phyloP scores from a whole-genome alignment of 805 yeast species.

The Martiniozyma abietophila region DNA sequence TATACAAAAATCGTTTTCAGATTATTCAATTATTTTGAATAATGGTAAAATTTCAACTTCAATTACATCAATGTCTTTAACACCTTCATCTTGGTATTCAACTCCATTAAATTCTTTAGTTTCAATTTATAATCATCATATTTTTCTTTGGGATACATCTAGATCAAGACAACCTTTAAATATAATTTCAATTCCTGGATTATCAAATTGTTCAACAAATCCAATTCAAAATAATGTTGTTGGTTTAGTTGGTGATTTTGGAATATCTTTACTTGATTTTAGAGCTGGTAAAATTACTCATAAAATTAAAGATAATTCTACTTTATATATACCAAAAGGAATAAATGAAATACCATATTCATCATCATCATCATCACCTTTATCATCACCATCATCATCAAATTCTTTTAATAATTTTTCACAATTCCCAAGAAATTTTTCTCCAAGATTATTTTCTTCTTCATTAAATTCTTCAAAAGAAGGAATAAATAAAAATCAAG shows the following conservation, averaged over 20 bases:
- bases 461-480: background rate
- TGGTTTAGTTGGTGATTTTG: constrained; percentile 62
- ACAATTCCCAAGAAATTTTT: no score
- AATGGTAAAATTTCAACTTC: constrained; percentile 16
- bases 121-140: constrained; percentile 55
- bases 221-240: constrained; percentile 39
- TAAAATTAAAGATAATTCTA: constrained; percentile 19
- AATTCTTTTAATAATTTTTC: background rate
- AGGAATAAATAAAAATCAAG: background rate
- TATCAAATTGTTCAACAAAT: constrained; percentile 42
- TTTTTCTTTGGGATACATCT: constrained; percentile 70
- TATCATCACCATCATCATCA: constrained; percentile 1
- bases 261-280: constrained; percentile 66
- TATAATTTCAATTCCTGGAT: constrained; percentile 42
- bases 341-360: background rate
- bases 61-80: constrained; percentile 28
- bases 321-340: constrained; percentile 5
- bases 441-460: no score
- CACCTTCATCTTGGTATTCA: constrained; percentile 33
- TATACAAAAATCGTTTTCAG: constrained; percentile 23
- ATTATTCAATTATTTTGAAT: constrained; percentile 11
- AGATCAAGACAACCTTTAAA: constrained; percentile 51
- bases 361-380: background rate
- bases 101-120: constrained; percentile 40
- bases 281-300: constrained; percentile 29